Evolutionary conservation across 176 grass and related monocot genomes (phyloP).

Genomic region (Zoysia japonica): DNA sequence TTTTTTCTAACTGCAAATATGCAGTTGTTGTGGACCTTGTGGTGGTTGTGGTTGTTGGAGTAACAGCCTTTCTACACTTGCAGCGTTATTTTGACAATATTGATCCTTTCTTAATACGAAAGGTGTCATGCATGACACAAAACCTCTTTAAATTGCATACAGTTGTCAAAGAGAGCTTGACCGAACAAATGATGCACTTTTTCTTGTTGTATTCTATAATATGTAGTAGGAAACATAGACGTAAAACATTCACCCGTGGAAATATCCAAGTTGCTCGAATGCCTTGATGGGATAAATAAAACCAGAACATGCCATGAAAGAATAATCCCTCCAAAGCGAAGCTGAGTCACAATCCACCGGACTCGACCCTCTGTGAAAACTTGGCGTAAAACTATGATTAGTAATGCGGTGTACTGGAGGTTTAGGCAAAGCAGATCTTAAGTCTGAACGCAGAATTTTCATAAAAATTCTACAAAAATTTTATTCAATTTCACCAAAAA

Average conservation of each 20-base stretch:
- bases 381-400: no score
- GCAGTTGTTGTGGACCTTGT: neutral
- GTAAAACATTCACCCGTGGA: neutral
- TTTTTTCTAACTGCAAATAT: no score
- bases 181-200: neutral
- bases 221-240: no score
- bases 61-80: neutral
- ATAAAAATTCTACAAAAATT: no score
- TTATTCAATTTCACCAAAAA: no score
- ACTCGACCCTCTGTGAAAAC: conserved; percentile 10
- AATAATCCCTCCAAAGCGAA: neutral
- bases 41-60: neutral
- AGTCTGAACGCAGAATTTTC: no score
- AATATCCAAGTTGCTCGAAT: neutral
- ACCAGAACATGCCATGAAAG: neutral
- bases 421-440: no score
- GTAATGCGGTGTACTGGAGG: no score
- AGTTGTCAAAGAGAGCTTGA: neutral
- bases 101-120: no score
- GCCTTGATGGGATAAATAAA: neutral
- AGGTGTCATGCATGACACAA: no score
- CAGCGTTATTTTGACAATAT: neutral
- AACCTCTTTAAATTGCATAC: no score
- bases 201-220: neutral
- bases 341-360: conserved; percentile 1